Base-by-base conservation (phyloP, 1,284 basidiomycete species). In the Violaceomyces palustris region DNA sequence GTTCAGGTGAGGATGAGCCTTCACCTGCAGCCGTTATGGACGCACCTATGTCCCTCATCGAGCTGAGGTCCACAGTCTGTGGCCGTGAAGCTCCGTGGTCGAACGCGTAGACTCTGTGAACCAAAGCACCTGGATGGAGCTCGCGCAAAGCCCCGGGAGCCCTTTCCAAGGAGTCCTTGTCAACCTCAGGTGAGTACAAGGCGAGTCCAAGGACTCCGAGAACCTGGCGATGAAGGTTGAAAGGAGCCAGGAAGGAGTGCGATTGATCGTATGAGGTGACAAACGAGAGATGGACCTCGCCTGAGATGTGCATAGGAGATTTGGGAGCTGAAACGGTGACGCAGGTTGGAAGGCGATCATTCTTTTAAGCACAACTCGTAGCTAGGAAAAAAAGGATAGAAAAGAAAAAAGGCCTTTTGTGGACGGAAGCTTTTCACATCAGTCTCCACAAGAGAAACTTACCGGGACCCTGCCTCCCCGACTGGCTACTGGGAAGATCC, bases 241-340 rank as follows among this genome's bases (percentile, higher is more conserved):
- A 68, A 1, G 70, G 70, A 8, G 70, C 61, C 14, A 73, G 50
- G 37, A 69, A 73, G 8, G 61, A 43, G 38, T 70, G 69, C 26
- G 59, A 45, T 0, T 63, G 61, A 28, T 72, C 65, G 36, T 70
- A 65, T 35, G 65, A 60, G 22, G 68, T 72, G 34, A 70, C 51
- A 39, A 71, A 73, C 4, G 51, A 59, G 9, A 73, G 39, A 17
- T 71, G 70, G 4, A 73, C 41, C 41, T 73, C 70, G 33, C 70
- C 69, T 24, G 50, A 49, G 28, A 60, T 50, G 8, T 57, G 34
- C n/a, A 72, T 48, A 3, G 54, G 37, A 11, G 62, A 51, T 3
- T 42, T 21, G 14, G 43, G 32, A 1, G 44, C 29, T 7, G 39
- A 17, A 4, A 21, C 28, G 14, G 42, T 40, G 3, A 49, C 44